Percentiles rank a stretch among this genome's conserved stretches.
These are phyloP conservation scores for Triticum urartu DNA, from an alignment of 176 grass and related monocot genomes.

Conservation along the genomic window DNA sequence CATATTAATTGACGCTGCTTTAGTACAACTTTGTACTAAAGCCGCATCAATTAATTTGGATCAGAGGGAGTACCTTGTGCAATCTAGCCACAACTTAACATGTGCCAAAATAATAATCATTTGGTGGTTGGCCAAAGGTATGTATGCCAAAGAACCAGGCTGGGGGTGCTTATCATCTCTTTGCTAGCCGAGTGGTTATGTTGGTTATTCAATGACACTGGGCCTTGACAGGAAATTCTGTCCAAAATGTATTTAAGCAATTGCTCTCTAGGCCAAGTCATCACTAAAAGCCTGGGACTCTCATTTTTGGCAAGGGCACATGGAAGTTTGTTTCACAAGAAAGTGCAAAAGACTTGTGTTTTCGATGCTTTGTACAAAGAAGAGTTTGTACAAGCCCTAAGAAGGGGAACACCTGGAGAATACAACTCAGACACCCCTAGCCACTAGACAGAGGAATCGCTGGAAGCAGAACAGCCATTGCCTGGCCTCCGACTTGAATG, in stretches of 20 bases:
- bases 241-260: background rate
- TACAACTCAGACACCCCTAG: too few relatives aligned
- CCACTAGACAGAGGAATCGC: too few relatives aligned
- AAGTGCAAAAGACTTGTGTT: too few relatives aligned
- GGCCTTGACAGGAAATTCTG: background rate
- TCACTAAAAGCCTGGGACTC: too few relatives aligned
- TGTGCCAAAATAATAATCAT: background rate
- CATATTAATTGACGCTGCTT: too few relatives aligned
- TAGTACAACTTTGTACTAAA: too few relatives aligned
- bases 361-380: too few relatives aligned
- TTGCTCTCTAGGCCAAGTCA: background rate
- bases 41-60: too few relatives aligned
- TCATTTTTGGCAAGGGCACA: too few relatives aligned
- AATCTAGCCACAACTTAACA: background rate
- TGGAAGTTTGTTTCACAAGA: too few relatives aligned
- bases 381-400: too few relatives aligned
- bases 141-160: background rate
- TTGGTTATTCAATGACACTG: background rate
- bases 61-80: background rate
- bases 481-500: background rate
- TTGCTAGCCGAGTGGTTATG: background rate
- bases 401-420: too few relatives aligned
- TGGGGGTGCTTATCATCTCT: background rate
- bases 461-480: background rate
- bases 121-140: background rate